Conservation (phyloP, 345 rosid species). For the Nasturtium officinale region DNA sequence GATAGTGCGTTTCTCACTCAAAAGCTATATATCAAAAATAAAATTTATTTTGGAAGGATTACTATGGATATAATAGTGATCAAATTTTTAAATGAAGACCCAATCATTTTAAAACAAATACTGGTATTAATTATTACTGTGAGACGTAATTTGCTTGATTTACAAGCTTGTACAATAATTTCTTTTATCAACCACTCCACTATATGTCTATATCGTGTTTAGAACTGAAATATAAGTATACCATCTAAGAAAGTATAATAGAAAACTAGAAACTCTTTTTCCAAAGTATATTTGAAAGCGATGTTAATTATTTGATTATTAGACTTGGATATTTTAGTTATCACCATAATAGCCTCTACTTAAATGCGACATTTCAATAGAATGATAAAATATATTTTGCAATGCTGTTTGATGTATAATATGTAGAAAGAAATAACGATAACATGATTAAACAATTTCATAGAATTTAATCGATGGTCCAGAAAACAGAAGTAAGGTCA, state of each 20-base stretch:
- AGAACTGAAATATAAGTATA: slow-evolving; percentile 22
- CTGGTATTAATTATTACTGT: slow-evolving; percentile 10
- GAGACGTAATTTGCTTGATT: slow-evolving; percentile 35
- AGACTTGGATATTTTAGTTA: slow-evolving; percentile 18
- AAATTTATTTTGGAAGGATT: too few species aligned
- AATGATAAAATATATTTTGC: neutral
- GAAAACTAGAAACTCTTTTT: neutral
- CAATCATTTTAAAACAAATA: neutral
- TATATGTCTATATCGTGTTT: slow-evolving; percentile 16
- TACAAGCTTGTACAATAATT: slow-evolving; percentile 30
- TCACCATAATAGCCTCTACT: slow-evolving; percentile 8
- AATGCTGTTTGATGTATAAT: neutral
- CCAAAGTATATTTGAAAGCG: neutral
- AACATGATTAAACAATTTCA: neutral
- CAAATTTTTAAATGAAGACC: neutral
- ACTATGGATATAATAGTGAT: neutral
- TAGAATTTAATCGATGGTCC: neutral
- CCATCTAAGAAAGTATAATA: neutral
- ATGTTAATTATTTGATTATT: slow-evolving; percentile 17
- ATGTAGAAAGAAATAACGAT: neutral
- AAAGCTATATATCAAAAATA: neutral
- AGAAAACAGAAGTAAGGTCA: too few species aligned
- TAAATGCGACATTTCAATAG: neutral
- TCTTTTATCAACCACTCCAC: slow-evolving; percentile 41
- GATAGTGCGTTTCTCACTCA: neutral